phyloP scores from a whole-genome alignment of 2,329 filamentous ascomycete genomes.

The Fusarium agapanthi region DNA sequence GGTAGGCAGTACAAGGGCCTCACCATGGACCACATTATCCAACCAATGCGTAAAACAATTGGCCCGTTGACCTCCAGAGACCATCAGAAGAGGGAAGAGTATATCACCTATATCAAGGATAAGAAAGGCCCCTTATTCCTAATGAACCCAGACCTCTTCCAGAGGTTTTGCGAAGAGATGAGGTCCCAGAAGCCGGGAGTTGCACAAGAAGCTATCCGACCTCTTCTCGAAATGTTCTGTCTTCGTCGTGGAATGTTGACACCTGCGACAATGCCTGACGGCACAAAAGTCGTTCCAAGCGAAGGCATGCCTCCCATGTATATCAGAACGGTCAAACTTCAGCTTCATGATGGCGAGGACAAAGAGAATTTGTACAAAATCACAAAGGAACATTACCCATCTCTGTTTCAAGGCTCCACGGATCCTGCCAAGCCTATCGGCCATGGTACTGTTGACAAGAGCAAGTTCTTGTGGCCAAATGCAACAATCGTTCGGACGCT shows the following conservation, averaged over 20 bases:
- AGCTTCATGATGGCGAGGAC: no score
- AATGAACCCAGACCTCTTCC: fast-evolving
- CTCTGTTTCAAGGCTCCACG: no score
- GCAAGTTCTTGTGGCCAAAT: background rate
- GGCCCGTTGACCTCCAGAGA: no score
- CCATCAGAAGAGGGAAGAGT: background rate
- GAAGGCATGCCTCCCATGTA: fast-evolving
- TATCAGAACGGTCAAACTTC: fast-evolving
- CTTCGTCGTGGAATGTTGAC: background rate
- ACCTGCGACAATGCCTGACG: fast-evolving
- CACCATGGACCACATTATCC: no score
- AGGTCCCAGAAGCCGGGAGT: fast-evolving
- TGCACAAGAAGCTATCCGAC: fast-evolving
- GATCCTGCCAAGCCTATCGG: background rate
- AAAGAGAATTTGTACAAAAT: no score
- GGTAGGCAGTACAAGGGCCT: no score
- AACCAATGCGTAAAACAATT: no score
- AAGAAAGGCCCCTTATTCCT: fast-evolving
- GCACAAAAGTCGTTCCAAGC: fast-evolving
- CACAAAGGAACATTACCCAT: no score
- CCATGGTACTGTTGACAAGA: background rate
- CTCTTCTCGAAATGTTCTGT: background rate
- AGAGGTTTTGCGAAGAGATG: fast-evolving
- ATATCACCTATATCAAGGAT: fast-evolving
- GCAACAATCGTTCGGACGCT: background rate